Percentiles rank a stretch among this genome's conserved stretches.
phyloP scores from a whole-genome alignment of 129 eudicot genomes.

The Helichrysum umbraculigerum region DNA sequence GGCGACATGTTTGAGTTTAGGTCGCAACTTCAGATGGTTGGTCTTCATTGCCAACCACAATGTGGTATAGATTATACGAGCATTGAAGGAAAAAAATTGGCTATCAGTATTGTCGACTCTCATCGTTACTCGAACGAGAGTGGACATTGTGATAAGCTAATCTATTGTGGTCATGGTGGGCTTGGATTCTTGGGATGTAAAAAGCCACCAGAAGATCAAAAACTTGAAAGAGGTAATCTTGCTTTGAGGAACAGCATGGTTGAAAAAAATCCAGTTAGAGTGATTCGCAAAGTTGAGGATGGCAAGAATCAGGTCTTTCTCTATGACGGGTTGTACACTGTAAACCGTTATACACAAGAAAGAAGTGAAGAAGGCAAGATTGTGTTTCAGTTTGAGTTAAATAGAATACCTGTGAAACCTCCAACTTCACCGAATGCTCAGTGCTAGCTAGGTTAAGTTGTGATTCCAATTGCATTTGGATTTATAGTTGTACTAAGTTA shows the following conservation, averaged over 20 bases:
- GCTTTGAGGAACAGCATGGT: conserved; percentile 45
- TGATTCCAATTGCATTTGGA: background rate
- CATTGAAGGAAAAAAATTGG: conserved; percentile 35
- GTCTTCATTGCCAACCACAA: conserved; percentile 47
- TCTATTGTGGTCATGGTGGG: conserved; percentile 67
- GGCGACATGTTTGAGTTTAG: conserved; percentile 49
- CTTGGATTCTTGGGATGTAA: background rate
- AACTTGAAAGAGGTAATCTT: conserved; percentile 43
- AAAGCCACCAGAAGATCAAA: conserved; percentile 36
- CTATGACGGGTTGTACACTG: conserved; percentile 47
- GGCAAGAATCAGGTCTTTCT: conserved; percentile 6
- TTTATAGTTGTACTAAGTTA: too few relatives aligned
- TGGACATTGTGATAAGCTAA: conserved; percentile 26
- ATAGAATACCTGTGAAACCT: conserved; percentile 40
- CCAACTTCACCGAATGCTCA: conserved; percentile 15
- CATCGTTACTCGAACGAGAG: conserved; percentile 45
- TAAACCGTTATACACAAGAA: conserved; percentile 26
- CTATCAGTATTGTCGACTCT: conserved; percentile 55
- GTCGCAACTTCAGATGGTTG: conserved; percentile 48
- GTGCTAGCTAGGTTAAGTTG: background rate
- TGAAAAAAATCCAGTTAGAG: conserved; percentile 32
- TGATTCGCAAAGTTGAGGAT: conserved; percentile 19
- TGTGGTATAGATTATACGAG: conserved; percentile 50
- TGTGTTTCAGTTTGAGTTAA: conserved; percentile 47
- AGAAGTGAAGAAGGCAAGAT: conserved; percentile 42